Percentiles rank a stretch among this genome's conserved stretches.
These are phyloP conservation scores for Trichoderma polysporum DNA, from an alignment of 2,329 filamentous ascomycete species.

Conservation along the genomic window DNA sequence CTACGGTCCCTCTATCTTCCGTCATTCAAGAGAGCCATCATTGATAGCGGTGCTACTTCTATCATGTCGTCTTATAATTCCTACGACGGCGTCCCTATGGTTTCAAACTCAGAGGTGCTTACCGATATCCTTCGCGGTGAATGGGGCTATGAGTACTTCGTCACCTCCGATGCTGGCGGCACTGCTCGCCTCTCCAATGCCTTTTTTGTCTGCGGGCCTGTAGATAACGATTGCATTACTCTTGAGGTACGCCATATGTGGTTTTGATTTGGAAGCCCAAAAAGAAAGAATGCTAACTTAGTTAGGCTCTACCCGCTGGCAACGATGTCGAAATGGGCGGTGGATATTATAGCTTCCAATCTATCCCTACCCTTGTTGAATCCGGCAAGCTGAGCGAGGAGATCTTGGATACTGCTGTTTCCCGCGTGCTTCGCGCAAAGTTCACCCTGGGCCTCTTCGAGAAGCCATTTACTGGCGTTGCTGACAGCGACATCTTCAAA, in stretches of 20 bases:
- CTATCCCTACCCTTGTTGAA: background rate
- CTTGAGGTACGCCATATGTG: background rate
- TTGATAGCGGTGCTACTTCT: conserved; percentile 6
- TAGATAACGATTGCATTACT: conserved; percentile 4
- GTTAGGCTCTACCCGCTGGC: conserved; percentile 4
- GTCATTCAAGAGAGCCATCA: conserved; percentile 4
- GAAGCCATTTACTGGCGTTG: background rate
- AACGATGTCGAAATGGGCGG: conserved; percentile 13
- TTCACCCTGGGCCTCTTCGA: background rate
- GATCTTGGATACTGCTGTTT: background rate
- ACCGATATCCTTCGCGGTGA: conserved; percentile 2
- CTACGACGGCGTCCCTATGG: conserved; percentile 3
- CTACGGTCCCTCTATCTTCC: background rate
- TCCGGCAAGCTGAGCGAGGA: background rate
- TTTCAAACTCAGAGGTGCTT: background rate
- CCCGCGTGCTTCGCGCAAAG: background rate
- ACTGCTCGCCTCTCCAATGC: conserved; percentile 11
- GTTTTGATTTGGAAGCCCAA: background rate
- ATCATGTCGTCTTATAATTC: conserved; percentile 14
- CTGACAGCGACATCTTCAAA: conserved; percentile 3
- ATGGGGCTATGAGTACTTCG: conserved; percentile 5
- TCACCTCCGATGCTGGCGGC: conserved; percentile 5
- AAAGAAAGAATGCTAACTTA: no score
- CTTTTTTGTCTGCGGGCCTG: background rate
- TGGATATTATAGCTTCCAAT: conserved; percentile 6